Percentiles rank a stretch among this genome's conserved stretches.
phyloP scores from a whole-genome alignment of 768 basidiomycete genomes.

The Mycena haematopus region DNA sequence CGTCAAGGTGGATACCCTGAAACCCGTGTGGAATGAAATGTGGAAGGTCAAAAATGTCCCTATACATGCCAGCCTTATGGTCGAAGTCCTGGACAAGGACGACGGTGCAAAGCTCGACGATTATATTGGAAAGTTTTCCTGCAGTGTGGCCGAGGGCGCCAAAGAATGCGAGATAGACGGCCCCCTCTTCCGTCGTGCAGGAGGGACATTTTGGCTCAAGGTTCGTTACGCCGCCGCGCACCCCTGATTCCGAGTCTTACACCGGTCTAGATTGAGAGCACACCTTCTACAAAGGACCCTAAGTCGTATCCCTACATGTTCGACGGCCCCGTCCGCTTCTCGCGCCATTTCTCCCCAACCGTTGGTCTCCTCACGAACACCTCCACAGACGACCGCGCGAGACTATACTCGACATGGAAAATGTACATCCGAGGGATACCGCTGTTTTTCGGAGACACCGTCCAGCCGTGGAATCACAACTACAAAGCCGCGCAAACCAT shows the following conservation, averaged over 20 bases:
- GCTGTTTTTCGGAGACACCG: constrained; percentile 61
- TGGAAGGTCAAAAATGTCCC: constrained; percentile 82
- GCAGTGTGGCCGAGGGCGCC: constrained; percentile 57
- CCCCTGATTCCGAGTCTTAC: not conserved
- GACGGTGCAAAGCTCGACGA: constrained; percentile 62
- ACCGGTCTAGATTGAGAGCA: constrained; percentile 58
- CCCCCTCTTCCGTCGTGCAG: constrained; percentile 50
- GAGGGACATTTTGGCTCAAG: constrained; percentile 76
- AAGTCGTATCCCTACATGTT: constrained; percentile 63
- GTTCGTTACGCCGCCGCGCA: constrained; percentile 40
- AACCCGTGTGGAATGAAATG: constrained; percentile 78
- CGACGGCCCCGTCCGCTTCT: constrained; percentile 76
- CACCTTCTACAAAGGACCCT: constrained; percentile 48
- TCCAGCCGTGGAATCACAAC: constrained; percentile 70
- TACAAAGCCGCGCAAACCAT: constrained; percentile 78
- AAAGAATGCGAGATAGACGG: constrained; percentile 72
- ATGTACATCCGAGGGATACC: constrained; percentile 67
- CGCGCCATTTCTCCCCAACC: constrained; percentile 73
- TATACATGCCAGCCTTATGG: constrained; percentile 57
- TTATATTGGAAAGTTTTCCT: constrained; percentile 68
- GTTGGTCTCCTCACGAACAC: constrained; percentile 69
- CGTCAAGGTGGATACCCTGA: constrained; percentile 54
- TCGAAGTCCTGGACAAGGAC: constrained; percentile 77
- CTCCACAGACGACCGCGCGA: constrained; percentile 48
- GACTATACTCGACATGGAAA: constrained; percentile 84